phyloP scores from a whole-genome alignment of 139 green algal species.

The Monoraphidium neglectum region DNA sequence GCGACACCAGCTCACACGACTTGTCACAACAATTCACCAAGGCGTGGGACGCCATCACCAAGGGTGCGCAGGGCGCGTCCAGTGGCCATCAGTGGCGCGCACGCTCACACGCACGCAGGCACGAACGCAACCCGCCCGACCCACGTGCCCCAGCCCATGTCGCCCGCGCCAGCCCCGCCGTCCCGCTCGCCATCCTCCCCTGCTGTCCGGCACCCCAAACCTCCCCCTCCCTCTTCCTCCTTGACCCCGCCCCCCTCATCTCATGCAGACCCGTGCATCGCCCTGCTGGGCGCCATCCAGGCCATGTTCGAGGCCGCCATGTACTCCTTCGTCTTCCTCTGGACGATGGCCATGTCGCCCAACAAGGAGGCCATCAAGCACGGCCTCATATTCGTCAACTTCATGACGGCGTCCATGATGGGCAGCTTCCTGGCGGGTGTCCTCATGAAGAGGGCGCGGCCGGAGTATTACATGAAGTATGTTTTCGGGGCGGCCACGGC shows the following conservation, averaged over 20 bases:
- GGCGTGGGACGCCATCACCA: conserved; percentile 50
- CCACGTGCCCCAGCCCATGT: too few relatives aligned
- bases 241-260: not conserved
- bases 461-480: conserved; percentile 70
- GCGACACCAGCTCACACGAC: conserved; percentile 38
- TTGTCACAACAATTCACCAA: conserved; percentile 55
- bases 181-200: too few relatives aligned
- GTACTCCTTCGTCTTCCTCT: conserved; percentile 99
- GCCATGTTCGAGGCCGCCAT: conserved; percentile 94
- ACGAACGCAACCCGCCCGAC: too few relatives aligned
- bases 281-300: conserved; percentile 90
- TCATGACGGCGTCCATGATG: conserved; percentile 95
- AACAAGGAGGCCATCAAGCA: conserved; percentile 90
- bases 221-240: too few relatives aligned
- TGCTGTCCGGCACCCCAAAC: too few relatives aligned
- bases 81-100: too few relatives aligned
- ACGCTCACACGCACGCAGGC: too few relatives aligned
- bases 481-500: conserved; percentile 29
- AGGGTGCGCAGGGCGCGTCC: too few relatives aligned
- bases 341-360: conserved; percentile 90
- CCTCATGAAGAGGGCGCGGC: conserved; percentile 16
- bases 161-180: too few relatives aligned
- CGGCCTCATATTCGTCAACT: conserved; percentile 95
- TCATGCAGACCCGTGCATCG: conserved; percentile 48
- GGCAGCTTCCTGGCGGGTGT: conserved; percentile 66